Base-by-base conservation (phyloP, 2,329 filamentous ascomycete species). In the Coniochaeta pulveracea region DNA sequence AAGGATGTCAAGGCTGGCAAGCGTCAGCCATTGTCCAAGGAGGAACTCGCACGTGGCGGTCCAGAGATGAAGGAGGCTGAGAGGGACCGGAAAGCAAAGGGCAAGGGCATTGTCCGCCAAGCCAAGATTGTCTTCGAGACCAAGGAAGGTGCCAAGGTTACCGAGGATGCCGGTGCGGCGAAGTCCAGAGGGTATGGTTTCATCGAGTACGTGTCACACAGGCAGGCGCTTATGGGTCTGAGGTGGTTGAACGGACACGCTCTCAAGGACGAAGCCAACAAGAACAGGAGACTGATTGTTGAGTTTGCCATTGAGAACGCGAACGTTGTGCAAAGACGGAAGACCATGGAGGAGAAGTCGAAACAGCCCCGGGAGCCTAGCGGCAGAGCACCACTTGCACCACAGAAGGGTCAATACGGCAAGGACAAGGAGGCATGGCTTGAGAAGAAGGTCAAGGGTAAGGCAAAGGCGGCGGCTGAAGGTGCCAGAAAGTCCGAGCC, bases 271-370 rank as follows among this genome's bases (percentile, higher is more conserved):
- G 58, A 64, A 16, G 58, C 71, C 34, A 86, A 91, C 43, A 85
- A 81, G 59, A 89, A 85, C 53, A 88, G 91, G 57, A 72, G 91
- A 10, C 61, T 98, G 33, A 85, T 98, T 50, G 89, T 89, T 23
- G 93, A 98, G 56, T 98, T 98, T 53, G 86, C 91, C 14, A 94
- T 98, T 53, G 91, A 98, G 60, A 98, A 98, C 48, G 88, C 85
- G 1, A 88, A 95, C 49, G 91, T 98, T 1, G 80, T 98, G n/a
- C 72, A 79, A 44, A 71, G 91, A 42, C 72, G 93, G 35, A 72
- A 66, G 39, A 74, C 78, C 40, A 63, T 63, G 31, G 79, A 85
- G 50, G 56, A 61, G 26, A 61, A 60, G 38, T 39, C 39, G 28
- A 31, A 19, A 21, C 28, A 31, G 28, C 19, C 14, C 11, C 15